Conservation (phyloP, 345 rosid species). For the Eucalyptus victrix region DNA sequence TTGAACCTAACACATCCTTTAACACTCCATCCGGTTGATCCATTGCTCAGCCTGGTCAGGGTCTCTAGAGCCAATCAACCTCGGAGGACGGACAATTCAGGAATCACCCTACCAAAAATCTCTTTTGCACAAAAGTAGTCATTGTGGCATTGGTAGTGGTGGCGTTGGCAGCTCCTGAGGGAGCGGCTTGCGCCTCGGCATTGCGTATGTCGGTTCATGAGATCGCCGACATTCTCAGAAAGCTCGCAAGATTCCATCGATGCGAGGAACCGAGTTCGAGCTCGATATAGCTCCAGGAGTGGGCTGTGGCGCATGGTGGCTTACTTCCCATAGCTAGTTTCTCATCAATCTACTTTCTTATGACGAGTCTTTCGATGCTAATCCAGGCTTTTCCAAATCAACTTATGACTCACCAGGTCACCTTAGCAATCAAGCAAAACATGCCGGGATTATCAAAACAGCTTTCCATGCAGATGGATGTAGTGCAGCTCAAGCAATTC, state of each 20-base stretch:
- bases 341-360: background rate
- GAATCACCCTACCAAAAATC: background rate
- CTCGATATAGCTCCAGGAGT: background rate
- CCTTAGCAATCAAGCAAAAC: background rate
- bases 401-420: background rate
- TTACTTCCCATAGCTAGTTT: background rate
- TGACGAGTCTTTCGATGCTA: background rate
- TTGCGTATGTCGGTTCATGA: background rate
- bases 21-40: background rate
- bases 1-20: too few relatives aligned
- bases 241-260: background rate
- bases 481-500: background rate
- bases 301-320: background rate
- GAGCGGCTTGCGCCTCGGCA: background rate
- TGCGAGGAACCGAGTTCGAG: background rate
- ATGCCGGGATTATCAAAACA: background rate
- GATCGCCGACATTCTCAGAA: background rate
- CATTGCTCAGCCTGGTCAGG: background rate
- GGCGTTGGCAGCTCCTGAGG: background rate
- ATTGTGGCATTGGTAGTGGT: background rate
- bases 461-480: background rate
- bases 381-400: background rate
- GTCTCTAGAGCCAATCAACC: background rate
- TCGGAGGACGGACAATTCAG: background rate
- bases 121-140: background rate